These are phyloP conservation scores for Aspergillus heteromorphus DNA, from an alignment of 495 filamentous ascomycete genomes.

Conservation along the genomic window DNA sequence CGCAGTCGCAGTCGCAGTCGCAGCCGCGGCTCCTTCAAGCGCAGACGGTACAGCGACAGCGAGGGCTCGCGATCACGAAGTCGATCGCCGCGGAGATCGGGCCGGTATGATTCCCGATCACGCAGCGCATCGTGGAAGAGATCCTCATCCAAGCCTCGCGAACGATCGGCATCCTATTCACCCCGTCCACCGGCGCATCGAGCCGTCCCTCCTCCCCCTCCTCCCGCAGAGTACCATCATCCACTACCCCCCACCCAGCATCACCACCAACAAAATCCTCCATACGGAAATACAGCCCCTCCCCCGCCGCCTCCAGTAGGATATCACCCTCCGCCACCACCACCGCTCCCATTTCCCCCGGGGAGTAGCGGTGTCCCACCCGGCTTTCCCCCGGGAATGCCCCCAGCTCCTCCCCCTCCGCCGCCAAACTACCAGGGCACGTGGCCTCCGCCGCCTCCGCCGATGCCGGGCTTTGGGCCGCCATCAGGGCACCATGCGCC, in stretches of 20 bases:
- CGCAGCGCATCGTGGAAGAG: constrained; percentile 18
- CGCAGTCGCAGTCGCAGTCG: constrained; percentile 28
- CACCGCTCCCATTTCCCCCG: constrained; percentile 18
- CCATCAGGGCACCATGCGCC: neutral
- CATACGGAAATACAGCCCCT: constrained; percentile 1
- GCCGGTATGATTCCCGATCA: constrained; percentile 12
- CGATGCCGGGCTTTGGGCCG: constrained; percentile 16
- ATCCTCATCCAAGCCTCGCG: constrained; percentile 20
- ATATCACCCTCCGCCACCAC: constrained; percentile 16
- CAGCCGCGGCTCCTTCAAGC: constrained; percentile 27
- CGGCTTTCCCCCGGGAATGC: constrained; percentile 10
- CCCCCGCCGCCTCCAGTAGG: constrained; percentile 13
- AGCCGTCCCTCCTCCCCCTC: constrained; percentile 24
- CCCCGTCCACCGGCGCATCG: constrained; percentile 27
- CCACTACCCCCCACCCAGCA: neutral
- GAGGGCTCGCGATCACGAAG: constrained; percentile 26
- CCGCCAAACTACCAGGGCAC: constrained; percentile 22
- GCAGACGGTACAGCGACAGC: constrained; percentile 47
- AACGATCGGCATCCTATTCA: constrained; percentile 46
- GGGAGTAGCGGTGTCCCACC: constrained; percentile 16
- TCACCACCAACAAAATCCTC: neutral
- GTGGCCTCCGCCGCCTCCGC: constrained; percentile 26
- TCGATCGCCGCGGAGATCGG: constrained; percentile 13
- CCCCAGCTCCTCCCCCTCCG: constrained; percentile 19
- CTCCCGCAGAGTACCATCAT: neutral